A percentile compares a stretch with the other conserved stretches of the same genome.
Evolutionary conservation across 306 rosid genomes (phyloP).

Genomic region (Cercis canadensis): DNA sequence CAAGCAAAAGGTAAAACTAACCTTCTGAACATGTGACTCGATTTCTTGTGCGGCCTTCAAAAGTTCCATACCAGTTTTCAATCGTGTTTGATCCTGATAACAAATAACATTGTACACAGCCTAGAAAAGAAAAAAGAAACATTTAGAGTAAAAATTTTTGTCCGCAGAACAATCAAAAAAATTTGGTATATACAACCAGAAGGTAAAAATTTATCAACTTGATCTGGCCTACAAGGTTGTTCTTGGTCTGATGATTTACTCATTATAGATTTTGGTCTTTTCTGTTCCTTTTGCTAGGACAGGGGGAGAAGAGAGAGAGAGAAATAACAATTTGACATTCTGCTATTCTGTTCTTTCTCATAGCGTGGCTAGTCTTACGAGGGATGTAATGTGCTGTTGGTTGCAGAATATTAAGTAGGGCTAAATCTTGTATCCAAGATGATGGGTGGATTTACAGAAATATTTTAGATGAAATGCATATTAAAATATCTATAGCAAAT

Average conservation of each 20-base stretch:
- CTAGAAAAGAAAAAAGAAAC: constrained; percentile 40
- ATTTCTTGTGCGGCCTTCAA: constrained; percentile 62
- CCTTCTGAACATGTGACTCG: constrained; percentile 71
- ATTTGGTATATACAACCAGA: too few species aligned
- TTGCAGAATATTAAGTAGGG: too few species aligned
- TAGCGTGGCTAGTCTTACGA: background rate
- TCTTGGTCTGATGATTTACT: background rate
- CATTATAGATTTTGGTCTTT: background rate
- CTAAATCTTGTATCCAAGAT: background rate
- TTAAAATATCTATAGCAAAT: too few species aligned
- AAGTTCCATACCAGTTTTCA: constrained; percentile 82
- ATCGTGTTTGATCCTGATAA: constrained; percentile 58
- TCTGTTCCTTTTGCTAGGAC: background rate
- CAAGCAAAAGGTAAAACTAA: constrained; percentile 36
- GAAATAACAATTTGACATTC: constrained; percentile 1
- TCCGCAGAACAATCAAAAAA: background rate
- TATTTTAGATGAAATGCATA: background rate
- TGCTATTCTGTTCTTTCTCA: background rate
- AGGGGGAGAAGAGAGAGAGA: background rate
- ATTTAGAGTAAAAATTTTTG: background rate
- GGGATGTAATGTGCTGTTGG: background rate
- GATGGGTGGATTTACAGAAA: too few species aligned
- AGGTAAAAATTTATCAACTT: background rate
- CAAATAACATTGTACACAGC: constrained; percentile 82
- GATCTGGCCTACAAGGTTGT: background rate